These are phyloP conservation scores for Microdochium trichocladiopsis DNA, from an alignment of 2,329 filamentous ascomycete species.

Conservation along the genomic window DNA sequence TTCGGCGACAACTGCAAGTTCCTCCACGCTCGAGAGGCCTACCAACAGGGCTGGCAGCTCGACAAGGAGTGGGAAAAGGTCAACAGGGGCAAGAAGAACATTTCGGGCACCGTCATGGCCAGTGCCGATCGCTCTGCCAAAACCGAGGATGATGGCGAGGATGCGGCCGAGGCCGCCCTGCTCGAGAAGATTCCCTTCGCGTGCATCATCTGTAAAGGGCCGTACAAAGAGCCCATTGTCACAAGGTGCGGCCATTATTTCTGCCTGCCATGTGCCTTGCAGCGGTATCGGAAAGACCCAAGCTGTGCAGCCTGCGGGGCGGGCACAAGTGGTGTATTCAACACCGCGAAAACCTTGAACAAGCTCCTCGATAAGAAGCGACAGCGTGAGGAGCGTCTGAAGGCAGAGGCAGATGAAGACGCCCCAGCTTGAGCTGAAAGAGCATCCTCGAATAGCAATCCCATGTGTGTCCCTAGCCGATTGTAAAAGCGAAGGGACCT, in stretches of 20 bases:
- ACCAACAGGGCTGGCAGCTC: slow-evolving; percentile 91
- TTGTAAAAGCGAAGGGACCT: too few species aligned
- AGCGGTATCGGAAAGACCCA: slow-evolving; percentile 80
- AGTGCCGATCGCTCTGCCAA: slow-evolving; percentile 42
- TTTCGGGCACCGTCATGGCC: slow-evolving; percentile 54
- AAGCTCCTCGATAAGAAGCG: slow-evolving; percentile 71
- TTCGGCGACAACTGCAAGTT: slow-evolving; percentile 80
- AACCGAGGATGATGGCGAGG: slow-evolving; percentile 35
- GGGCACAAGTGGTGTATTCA: slow-evolving; percentile 86
- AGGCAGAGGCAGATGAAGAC: slow-evolving; percentile 40
- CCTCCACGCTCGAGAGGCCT: slow-evolving; percentile 68
- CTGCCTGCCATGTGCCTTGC: slow-evolving; percentile 82
- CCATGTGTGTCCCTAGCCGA: too few species aligned
- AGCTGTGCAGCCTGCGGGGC: slow-evolving; percentile 79
- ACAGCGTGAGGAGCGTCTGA: slow-evolving; percentile 50
- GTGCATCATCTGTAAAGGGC: slow-evolving; percentile 76
- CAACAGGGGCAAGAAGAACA: slow-evolving; percentile 61
- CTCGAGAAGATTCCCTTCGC: slow-evolving; percentile 82
- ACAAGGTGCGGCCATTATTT: slow-evolving; percentile 96
- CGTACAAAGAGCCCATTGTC: slow-evolving; percentile 73
- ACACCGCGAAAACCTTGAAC: slow-evolving; percentile 74
- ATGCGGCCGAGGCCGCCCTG: slow-evolving; percentile 59
- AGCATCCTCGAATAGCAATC: too few species aligned
- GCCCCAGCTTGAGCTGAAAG: not conserved
- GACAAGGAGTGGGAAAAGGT: slow-evolving; percentile 90